Evolutionary conservation across 73 alveolate species (phyloP).

Genomic region (Paramecium octaurelia): DNA sequence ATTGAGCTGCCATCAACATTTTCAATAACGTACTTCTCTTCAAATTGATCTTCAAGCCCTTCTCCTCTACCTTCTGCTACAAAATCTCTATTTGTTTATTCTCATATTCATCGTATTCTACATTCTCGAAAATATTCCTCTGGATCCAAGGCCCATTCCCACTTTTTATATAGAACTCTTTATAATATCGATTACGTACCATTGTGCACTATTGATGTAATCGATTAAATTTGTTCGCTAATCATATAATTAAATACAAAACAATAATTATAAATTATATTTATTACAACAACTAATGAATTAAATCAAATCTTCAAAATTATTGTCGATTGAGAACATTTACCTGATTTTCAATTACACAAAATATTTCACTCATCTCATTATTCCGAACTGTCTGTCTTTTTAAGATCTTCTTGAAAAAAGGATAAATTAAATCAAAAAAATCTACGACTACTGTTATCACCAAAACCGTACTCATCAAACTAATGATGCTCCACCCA

Average conservation of each 20-base stretch:
- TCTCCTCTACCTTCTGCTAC: not conserved
- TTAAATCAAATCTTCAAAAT: not conserved
- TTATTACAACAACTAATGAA: not conserved
- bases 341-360: not conserved
- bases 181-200: not conserved
- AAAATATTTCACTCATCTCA: not conserved
- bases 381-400: not conserved
- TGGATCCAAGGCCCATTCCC: not conserved
- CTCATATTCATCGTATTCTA: conserved; percentile 33
- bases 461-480: not conserved
- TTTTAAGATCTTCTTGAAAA: not conserved
- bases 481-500: not conserved
- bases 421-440: not conserved
- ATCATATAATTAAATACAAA: not conserved
- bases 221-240: not conserved
- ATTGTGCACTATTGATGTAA: not conserved
- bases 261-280: not conserved
- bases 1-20: not conserved
- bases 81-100: not conserved
- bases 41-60: not conserved
- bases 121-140: not conserved
- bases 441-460: not conserved
- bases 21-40: not conserved
- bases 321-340: not conserved
- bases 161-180: conserved; percentile 38